These are phyloP conservation scores for Blastobotrys elegans DNA, from an alignment of 1,139 yeast genomes.

Conservation along the genomic window DNA sequence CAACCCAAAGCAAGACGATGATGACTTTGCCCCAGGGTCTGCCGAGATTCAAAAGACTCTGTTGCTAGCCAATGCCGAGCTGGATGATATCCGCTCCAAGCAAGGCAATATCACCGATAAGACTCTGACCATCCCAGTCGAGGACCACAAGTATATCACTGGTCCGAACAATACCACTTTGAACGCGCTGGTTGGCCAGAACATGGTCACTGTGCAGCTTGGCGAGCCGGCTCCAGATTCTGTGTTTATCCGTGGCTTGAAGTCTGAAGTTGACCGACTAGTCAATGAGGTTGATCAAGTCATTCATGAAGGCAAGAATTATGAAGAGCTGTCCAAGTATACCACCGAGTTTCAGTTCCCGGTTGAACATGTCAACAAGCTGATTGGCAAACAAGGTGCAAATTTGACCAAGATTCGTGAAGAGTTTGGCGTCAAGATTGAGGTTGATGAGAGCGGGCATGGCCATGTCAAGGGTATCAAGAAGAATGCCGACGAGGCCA, in stretches of 20 bases:
- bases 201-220: conserved; percentile 25
- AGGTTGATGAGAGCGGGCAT: conserved; percentile 56
- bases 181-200: conserved; percentile 40
- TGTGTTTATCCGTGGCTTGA: conserved; percentile 59
- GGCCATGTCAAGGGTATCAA: conserved; percentile 71
- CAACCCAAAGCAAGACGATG: conserved; percentile 38
- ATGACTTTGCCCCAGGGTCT: conserved; percentile 45
- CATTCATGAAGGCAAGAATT: conserved; percentile 60
- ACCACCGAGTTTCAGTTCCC: conserved; percentile 58
- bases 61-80: conserved; percentile 45
- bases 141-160: conserved; percentile 52
- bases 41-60: conserved; percentile 33
- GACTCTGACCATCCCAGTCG: conserved; percentile 47
- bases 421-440: conserved; percentile 76
- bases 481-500: conserved; percentile 74
- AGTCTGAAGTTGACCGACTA: conserved; percentile 50
- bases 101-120: conserved; percentile 52
- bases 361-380: conserved; percentile 59
- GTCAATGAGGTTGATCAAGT: conserved; percentile 50
- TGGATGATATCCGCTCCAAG: conserved; percentile 54
- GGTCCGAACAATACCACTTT: conserved; percentile 50
- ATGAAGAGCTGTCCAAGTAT: conserved; percentile 55
- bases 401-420: conserved; percentile 64
- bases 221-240: conserved; percentile 37
- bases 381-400: conserved; percentile 87